Percentiles rank a stretch among this genome's conserved stretches.
Conservation (phyloP, 2,329 filamentous ascomycete genomes). For the Sporothrix humicola region DNA sequence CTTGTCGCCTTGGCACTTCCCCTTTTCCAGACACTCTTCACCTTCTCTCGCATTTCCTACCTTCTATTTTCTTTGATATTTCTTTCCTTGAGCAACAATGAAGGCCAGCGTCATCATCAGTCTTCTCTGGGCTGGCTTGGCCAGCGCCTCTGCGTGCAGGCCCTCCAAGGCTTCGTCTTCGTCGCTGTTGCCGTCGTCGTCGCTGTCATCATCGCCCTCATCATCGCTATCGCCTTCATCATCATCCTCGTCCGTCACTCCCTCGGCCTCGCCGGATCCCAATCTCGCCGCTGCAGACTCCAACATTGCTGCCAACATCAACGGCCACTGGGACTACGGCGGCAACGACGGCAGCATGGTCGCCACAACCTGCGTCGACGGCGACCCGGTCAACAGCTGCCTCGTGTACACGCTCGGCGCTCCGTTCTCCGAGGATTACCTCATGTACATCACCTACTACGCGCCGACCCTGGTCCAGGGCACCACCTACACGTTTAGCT, state of each 20-base stretch:
- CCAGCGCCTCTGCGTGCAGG: slow-evolving; percentile 6
- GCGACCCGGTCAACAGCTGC: not conserved
- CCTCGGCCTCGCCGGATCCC: not conserved
- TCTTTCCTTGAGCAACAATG: not conserved
- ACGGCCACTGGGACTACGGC: slow-evolving; percentile 5
- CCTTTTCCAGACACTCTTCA: no score
- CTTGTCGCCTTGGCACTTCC: no score
- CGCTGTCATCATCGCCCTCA: not conserved
- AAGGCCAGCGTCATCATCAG: not conserved
- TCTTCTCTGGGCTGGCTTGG: not conserved
- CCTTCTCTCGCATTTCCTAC: not conserved
- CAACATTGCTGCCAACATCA: not conserved
- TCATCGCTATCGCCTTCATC: not conserved
- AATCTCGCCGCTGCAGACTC: not conserved
- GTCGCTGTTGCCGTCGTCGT: not conserved
- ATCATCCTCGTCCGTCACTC: not conserved
- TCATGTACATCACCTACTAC: slow-evolving; percentile 4
- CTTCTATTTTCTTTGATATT: not conserved
- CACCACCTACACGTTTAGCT: not conserved
- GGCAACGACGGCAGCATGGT: slow-evolving; percentile 3
- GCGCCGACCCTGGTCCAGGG: slow-evolving; percentile 1
- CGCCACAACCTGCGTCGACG: not conserved
- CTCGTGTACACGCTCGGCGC: not conserved
- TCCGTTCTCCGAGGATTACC: not conserved
- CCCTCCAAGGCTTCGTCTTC: slow-evolving; percentile 2